phyloP scores from a whole-genome alignment of 305 asterid species.

The Fraxinus baroniana region DNA sequence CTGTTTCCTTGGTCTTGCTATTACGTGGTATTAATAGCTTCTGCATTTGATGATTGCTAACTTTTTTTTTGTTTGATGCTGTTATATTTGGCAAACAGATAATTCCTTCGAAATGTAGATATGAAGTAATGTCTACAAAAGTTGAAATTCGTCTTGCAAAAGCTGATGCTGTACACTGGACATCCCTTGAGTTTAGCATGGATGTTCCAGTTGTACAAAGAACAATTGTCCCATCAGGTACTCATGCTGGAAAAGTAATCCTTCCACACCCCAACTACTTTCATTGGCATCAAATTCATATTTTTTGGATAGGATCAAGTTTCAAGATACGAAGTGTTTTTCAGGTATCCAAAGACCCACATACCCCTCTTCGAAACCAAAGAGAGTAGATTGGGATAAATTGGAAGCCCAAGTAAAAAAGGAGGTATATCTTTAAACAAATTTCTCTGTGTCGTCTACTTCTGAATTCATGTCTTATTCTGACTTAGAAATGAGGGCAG shows the following conservation, averaged over 20 bases:
- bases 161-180: constrained; percentile 72
- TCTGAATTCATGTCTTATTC: not conserved
- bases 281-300: not conserved
- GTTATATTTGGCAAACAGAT: constrained; percentile 49
- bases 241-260: constrained; percentile 1
- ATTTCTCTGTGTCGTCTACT: not conserved
- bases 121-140: constrained; percentile 75
- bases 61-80: constrained; percentile 10
- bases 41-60: not conserved
- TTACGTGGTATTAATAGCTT: not conserved
- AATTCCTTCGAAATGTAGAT: constrained; percentile 70
- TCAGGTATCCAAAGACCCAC: constrained; percentile 57
- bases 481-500: not conserved
- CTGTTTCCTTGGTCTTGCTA: not conserved
- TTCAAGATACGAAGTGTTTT: not conserved
- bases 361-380: constrained; percentile 87
- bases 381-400: constrained; percentile 82
- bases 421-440: constrained; percentile 47
- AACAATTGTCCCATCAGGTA: constrained; percentile 54
- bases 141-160: constrained; percentile 87
- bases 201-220: constrained; percentile 44
- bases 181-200: constrained; percentile 64
- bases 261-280: not conserved
- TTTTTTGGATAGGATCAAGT: not conserved
- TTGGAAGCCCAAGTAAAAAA: constrained; percentile 81